phyloP scores from a whole-genome alignment of 192 early-diverging fungal genomes.

The Oehlia diaphana region DNA sequence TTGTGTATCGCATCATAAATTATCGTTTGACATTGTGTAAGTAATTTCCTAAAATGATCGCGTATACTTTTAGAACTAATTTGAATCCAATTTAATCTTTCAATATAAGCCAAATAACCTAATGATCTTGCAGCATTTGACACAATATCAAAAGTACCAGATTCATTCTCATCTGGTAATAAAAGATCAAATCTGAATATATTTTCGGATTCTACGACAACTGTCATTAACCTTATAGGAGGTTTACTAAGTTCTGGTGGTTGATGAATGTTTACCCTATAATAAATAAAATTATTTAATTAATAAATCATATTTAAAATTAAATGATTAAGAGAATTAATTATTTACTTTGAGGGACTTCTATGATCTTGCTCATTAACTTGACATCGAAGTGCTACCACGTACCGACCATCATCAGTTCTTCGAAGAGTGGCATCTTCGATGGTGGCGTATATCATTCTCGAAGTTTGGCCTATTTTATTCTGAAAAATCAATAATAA shows the following conservation, averaged over 20 bases:
- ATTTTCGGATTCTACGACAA: neutral
- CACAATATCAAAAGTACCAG: neutral
- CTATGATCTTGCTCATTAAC: neutral
- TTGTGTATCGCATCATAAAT: neutral
- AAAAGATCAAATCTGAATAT: neutral
- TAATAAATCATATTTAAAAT: neutral
- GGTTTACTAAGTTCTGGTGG: neutral
- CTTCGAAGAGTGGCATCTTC: neutral
- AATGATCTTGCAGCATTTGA: neutral
- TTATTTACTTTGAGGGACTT: neutral
- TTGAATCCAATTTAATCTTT: conserved; percentile 9
- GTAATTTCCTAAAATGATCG: neutral
- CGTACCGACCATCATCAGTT: neutral
- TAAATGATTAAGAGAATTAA: neutral
- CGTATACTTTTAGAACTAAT: neutral
- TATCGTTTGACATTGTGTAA: neutral
- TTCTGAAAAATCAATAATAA: neutral
- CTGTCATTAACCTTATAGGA: neutral
- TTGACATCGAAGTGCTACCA: neutral
- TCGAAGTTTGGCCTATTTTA: neutral
- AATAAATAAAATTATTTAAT: neutral
- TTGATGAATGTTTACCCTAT: neutral
- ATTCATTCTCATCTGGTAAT: neutral
- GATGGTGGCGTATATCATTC: conserved; percentile 3
- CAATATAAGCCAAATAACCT: neutral